Conservation (phyloP, 441 rosid genomes). For the Breynia disticha region DNA sequence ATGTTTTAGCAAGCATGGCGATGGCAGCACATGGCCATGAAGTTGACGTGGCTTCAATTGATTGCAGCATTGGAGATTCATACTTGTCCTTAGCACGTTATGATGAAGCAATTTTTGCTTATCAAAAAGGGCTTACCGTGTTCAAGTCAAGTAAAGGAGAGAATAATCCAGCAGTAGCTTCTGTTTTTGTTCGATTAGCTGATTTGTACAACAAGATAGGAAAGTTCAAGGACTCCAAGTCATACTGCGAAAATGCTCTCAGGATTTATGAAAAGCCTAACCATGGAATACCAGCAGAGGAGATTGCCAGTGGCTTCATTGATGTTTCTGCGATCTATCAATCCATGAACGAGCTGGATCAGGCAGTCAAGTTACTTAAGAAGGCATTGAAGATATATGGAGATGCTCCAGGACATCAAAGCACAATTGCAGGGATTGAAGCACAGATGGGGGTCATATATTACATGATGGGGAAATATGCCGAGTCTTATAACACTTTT, state of each 20-base stretch:
- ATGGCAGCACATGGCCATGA: conserved; percentile 57
- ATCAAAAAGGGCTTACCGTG: conserved; percentile 70
- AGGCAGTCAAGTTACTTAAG: conserved; percentile 49
- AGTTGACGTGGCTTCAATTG: conserved; percentile 62
- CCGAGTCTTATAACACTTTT: conserved; percentile 61
- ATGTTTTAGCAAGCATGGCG: conserved; percentile 75
- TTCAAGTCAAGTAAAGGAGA: conserved; percentile 74
- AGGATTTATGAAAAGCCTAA: conserved; percentile 47
- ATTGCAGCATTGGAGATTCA: conserved; percentile 83
- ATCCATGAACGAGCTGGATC: conserved; percentile 65
- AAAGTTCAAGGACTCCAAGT: conserved; percentile 60
- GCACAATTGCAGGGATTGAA: conserved; percentile 73
- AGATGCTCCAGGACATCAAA: conserved; percentile 56
- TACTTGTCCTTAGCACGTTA: conserved; percentile 69
- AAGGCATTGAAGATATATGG: conserved; percentile 51
- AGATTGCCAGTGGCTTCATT: conserved; percentile 65
- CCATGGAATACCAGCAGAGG: conserved; percentile 53
- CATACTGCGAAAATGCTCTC: conserved; percentile 71
- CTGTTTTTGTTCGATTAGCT: conserved; percentile 68
- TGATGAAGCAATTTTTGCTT: conserved; percentile 72
- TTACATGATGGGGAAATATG: conserved; percentile 67
- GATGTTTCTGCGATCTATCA: conserved; percentile 77
- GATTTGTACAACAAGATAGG: conserved; percentile 72
- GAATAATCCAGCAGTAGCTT: conserved; percentile 68
- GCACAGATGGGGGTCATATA: conserved; percentile 85